Base-by-base conservation (phyloP, 495 filamentous ascomycete species). In the Chaetomidium leptoderma region DNA sequence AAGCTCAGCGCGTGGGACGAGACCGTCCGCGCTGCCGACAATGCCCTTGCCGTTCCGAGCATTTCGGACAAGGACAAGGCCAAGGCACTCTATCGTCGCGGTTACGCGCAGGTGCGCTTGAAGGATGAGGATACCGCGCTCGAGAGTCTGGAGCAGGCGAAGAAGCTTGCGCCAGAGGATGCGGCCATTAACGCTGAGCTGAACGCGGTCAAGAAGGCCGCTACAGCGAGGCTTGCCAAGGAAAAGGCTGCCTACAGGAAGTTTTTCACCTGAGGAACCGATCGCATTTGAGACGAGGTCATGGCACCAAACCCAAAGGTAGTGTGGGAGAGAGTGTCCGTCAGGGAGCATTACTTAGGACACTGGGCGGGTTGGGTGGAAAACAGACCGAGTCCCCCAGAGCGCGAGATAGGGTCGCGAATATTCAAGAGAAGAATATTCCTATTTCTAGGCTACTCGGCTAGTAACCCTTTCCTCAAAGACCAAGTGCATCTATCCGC, bases 211-310 rank as follows among this genome's bases (percentile, higher is more conserved):
- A 95, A 92, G 81, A 86, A 86, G 76, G 80, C 76, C 53, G 80
- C 87, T 39, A 81, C 82, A 46, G 88, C 84, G 50, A 82, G 87
- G 64, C 77, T 82, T 59, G 86, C 86, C 68, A 95, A 89, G 79
- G 90, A 97, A 77, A 92, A 90, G 78, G 87, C 84, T 32, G 87
- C 86, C 27, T 93, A 90, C 67, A 84, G 84, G 75, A 96, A 91
- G 77, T 92, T 92, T 76, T 97, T 97, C 66, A 68, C 59, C 14
- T 79, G 46, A 52, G n/a, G n/a, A 2, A 21, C 8, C 10, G 24
- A 16, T 3, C 2, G 19, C 10, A 6, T 48, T 16, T 17, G 33
- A 4, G 27, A 39, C 5, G 24, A 27, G 33, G 21, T 39, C 4
- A 39, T 21, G 44, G 24, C 30, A 48, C 43, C 13, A 55, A 24